Evolutionary conservation across 257 asterid species (phyloP), one percentile per base, ranked within the genome.

Genomic region (Ophiorrhiza pumila): DNA sequence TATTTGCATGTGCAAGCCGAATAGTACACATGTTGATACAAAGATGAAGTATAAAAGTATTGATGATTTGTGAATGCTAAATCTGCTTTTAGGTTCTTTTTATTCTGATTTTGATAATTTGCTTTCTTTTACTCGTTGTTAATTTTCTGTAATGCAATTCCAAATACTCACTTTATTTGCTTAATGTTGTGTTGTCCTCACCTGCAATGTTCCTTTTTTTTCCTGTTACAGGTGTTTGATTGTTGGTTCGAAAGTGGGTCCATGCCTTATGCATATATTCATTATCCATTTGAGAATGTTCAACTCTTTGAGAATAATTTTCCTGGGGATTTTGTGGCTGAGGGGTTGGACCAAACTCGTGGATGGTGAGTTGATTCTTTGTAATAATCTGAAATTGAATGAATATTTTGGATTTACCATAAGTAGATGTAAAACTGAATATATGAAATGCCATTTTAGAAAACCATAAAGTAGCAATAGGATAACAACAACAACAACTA

Each of bases 231-330:
- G 87, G 87, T 95, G 37, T 95, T 95, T 53, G 99, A 95, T 76
- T 95, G 99, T 84, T 95, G 99, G 99, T 95, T 95, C 75, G 99
- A 95, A 87, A 95, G 99, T 82, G 99, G 98, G 37, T 95, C 99
- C 65, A 95, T 95, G 99, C 99, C 99, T 63, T 95, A 92, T 78
- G 99, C 98, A 13, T 92, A 95, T 76, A 90, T 95, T 71, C 99
- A 95, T 74, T 95, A 95, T 79, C 99, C 99, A 20, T 95, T 95
- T 77, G 99, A 95, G 81, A 95, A 95, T 79, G 88, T 77, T 27
- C 94, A 90, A 53, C 90, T 92, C 37, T 95, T 95, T 73, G 96
- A 95, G 78, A 92, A 88, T 64, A 95, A 95, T 78, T 95, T 95
- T 76, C 99, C 99, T 27, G 98, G 99, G 29, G 90, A 95, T 90